phyloP scores from a whole-genome alignment of 345 rosid genomes.

The Angophora floribunda region DNA sequence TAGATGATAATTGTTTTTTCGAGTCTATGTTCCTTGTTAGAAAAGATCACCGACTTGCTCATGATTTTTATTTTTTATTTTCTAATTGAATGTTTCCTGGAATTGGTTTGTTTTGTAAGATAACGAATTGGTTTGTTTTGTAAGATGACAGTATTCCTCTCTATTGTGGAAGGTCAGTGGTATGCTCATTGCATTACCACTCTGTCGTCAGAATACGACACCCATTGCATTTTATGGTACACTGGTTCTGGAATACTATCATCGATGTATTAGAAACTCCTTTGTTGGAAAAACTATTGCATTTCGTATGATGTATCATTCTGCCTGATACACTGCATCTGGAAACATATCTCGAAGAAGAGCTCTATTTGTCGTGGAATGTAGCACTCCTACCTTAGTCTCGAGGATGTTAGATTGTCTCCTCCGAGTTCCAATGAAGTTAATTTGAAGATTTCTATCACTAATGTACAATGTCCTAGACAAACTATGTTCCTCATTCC shows the following conservation, averaged over 20 bases:
- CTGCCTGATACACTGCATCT: not conserved
- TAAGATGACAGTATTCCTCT: not conserved
- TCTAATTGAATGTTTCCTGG: not conserved
- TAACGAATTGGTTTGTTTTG: not conserved
- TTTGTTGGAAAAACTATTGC: not conserved
- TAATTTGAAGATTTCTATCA: not conserved
- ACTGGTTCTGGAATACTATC: not conserved
- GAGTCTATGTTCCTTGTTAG: slow-evolving; percentile 42
- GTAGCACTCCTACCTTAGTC: not conserved
- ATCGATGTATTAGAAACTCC: not conserved
- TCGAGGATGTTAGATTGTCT: not conserved
- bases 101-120: too few relatives aligned
- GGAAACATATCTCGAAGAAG: not conserved
- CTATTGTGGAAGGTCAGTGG: not conserved
- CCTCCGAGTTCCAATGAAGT: not conserved
- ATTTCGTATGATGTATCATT: not conserved
- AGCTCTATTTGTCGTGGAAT: not conserved
- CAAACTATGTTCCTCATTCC: not conserved
- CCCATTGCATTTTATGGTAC: not conserved
- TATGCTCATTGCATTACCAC: not conserved
- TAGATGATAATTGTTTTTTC: slow-evolving; percentile 97
- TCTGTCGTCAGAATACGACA: not conserved
- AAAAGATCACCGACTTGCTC: not conserved
- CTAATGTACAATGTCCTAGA: not conserved
- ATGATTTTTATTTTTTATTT: not conserved